A percentile compares a stretch with the other conserved stretches of the same genome.
Evolutionary conservation across 1,139 yeast genomes (phyloP).

Genomic region (Geotrichum candidum): DNA sequence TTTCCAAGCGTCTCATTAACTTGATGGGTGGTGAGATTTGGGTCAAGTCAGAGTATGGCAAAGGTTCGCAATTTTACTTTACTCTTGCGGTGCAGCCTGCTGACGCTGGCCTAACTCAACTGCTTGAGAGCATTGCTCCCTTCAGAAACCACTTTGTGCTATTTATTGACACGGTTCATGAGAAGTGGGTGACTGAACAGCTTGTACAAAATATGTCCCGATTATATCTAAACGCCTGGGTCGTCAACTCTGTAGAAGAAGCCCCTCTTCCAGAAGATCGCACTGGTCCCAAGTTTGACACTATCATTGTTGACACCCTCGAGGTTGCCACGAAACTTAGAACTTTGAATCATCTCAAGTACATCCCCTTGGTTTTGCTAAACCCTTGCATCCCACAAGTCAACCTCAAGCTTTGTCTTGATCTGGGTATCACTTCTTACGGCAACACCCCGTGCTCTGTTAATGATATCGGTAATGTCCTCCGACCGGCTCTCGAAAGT

Average conservation of each 20-base stretch:
- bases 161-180: constrained; percentile 74
- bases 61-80: constrained; percentile 75
- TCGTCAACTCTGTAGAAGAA: constrained; percentile 40
- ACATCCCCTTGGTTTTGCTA: constrained; percentile 70
- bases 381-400: constrained; percentile 75
- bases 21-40: constrained; percentile 87
- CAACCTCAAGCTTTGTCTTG: constrained; percentile 75
- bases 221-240: constrained; percentile 39
- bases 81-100: constrained; percentile 76
- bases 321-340: constrained; percentile 68
- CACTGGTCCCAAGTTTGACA: constrained; percentile 56
- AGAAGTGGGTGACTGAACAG: constrained; percentile 50
- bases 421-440: constrained; percentile 78
- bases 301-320: constrained; percentile 73
- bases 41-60: constrained; percentile 78
- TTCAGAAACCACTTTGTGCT: constrained; percentile 50
- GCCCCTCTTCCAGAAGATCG: constrained; percentile 38
- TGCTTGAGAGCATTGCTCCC: constrained; percentile 65
- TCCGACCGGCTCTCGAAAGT: constrained; percentile 78
- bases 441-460: constrained; percentile 84
- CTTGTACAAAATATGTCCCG: constrained; percentile 47
- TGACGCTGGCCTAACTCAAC: constrained; percentile 54
- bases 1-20: constrained; percentile 78
- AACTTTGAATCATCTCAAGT: constrained; percentile 65
- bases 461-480: constrained; percentile 72